A percentile compares a stretch with the other conserved stretches of the same genome.
phyloP scores from a whole-genome alignment of 345 rosid genomes.

The Angophora floribunda region DNA sequence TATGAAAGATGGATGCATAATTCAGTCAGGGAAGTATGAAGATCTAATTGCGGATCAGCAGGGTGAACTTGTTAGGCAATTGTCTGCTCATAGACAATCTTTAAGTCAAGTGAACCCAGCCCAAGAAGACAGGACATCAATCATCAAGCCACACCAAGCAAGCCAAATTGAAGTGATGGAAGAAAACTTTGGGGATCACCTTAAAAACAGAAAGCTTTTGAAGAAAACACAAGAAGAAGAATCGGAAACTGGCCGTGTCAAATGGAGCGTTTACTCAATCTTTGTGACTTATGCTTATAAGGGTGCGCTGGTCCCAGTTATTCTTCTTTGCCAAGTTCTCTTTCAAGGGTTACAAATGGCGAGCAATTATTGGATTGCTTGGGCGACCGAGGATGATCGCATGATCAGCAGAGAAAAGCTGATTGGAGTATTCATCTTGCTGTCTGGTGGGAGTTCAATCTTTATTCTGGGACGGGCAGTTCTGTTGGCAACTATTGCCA shows the following conservation, averaged over 20 bases:
- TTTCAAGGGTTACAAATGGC: conserved; percentile 62
- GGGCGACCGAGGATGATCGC: conserved; percentile 40
- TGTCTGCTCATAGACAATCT: conserved; percentile 60
- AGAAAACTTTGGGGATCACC: conserved; percentile 13
- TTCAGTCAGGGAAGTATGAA: conserved; percentile 53
- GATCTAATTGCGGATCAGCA: conserved; percentile 35
- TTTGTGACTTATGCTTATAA: conserved; percentile 27
- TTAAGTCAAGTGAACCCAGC: conserved; percentile 33
- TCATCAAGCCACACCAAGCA: conserved; percentile 1
- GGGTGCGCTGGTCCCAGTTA: conserved; percentile 10
- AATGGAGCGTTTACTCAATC: conserved; percentile 54
- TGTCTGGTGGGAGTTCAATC: conserved; percentile 59
- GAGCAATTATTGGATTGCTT: conserved; percentile 74
- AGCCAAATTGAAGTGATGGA: conserved; percentile 32
- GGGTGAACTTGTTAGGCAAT: conserved; percentile 59
- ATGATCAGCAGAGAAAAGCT: conserved; percentile 18
- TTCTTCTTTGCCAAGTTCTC: conserved; percentile 9
- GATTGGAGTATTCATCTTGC: conserved; percentile 35
- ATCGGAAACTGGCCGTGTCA: conserved; percentile 45
- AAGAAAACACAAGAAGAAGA: conserved; percentile 32
- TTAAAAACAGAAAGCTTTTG: background rate
- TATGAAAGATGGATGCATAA: conserved; percentile 51
- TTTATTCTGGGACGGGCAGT: conserved; percentile 63
- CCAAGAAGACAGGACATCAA: conserved; percentile 1
- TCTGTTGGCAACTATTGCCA: conserved; percentile 43